Percentiles rank a stretch among this genome's conserved stretches.
phyloP scores from a whole-genome alignment of 169 alveolate species.

The Besnoitia besnoiti region DNA sequence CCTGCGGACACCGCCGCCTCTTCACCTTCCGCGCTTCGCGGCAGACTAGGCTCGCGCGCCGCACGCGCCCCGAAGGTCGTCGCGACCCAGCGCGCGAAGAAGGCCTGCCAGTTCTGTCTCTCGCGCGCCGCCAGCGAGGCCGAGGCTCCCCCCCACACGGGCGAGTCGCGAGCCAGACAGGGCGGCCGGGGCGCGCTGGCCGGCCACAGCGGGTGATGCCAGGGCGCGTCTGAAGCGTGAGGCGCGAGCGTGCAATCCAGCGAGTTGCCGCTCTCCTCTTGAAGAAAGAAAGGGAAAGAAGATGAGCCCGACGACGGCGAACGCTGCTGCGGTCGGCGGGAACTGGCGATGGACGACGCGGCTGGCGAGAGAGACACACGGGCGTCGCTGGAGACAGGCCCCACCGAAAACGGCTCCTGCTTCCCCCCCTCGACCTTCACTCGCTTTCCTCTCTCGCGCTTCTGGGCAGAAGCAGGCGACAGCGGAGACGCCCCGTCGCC shows the following conservation, averaged over 20 bases:
- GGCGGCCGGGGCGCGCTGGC: constrained; percentile 8
- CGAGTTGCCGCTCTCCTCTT: neutral
- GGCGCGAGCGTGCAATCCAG: neutral
- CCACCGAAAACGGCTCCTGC: no score
- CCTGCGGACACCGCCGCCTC: neutral
- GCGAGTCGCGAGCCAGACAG: no score
- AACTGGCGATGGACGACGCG: neutral
- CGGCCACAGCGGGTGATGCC: constrained; percentile 25
- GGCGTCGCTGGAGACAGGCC: no score
- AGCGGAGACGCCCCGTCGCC: no score
- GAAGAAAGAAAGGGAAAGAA: neutral
- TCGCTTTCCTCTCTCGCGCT: no score
- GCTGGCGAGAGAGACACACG: neutral
- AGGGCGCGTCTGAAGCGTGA: neutral
- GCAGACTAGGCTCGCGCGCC: no score
- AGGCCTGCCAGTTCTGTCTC: neutral
- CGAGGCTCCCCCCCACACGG: no score
- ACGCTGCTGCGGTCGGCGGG: neutral
- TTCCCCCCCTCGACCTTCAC: no score
- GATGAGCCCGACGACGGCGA: neutral
- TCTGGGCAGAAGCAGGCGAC: no score
- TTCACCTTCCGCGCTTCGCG: neutral
- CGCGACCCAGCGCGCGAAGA: neutral
- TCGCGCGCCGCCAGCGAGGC: neutral
- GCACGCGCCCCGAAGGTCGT: neutral